Evolutionary conservation across 78 protist species (phyloP), one percentile per base, ranked within the genome.

Genomic region (Cavenderia fasciculata): DNA sequence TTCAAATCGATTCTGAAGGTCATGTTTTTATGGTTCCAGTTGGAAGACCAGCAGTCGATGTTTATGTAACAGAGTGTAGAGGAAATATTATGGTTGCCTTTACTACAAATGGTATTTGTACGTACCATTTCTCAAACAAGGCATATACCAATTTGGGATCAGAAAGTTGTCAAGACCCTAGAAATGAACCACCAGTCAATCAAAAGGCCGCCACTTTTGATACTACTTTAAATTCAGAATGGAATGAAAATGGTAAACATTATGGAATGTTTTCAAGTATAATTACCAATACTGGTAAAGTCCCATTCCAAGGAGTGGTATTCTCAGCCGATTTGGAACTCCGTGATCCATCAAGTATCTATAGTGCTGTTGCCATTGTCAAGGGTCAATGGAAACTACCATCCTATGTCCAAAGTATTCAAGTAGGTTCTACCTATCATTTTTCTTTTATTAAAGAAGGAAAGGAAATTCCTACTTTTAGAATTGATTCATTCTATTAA

Each of bases 191-290:
- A 66, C 40, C 40, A 29, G 36, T 21, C 2, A 27, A 27, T 59
- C 34, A 14, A 5, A 4, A 18, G 7, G n/a, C 8, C 7, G 34
- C 54, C 29, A 2, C 25, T 23, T 43, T 11, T n/a, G 19, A 2
- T 5, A 40, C 54, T 25, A 10, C 49, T 4, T 2, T 18, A 43
- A 7, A 5, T 23, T 6, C 51, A 8, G 8, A 4, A 43, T 66
- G 74, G 74, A n/a, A 5, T 21, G 74, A 66, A 21, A 66, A 66
- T 66, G 74, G 74, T 18, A 5, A 66, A 1, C 1, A 4, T 43
- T 66, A 36, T 16, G 19, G 57, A 38, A 43, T 41, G 31, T 66
- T 21, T n/a, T 12, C 40, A 27, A 36, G 51, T n/a, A 25, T n/a
- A 5, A 43, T 66, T 41, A 38, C 14, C 11, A 66, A 66, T 43